A percentile compares a stretch with the other conserved stretches of the same genome.
phyloP scores from a whole-genome alignment of 371 early-diverging fungal genomes.

The Funneliformis caledonium region DNA sequence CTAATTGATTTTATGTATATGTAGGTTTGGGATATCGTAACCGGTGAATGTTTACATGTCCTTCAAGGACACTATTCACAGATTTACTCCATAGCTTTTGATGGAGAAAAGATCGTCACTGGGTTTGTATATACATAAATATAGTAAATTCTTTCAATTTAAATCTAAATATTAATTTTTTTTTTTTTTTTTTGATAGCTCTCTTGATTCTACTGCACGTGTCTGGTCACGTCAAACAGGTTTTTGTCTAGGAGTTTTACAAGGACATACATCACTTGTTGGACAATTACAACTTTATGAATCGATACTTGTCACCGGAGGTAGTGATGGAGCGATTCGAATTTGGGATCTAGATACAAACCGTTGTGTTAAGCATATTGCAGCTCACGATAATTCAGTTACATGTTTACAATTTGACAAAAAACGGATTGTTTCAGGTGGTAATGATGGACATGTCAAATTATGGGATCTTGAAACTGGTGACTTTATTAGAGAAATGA shows the following conservation, averaged over 20 bases:
- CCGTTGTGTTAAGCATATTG: slow-evolving; percentile 70
- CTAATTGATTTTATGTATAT: not conserved
- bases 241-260: slow-evolving; percentile 59
- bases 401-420: slow-evolving; percentile 87
- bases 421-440: slow-evolving; percentile 80
- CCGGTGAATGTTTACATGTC: slow-evolving; percentile 70
- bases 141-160: too few relatives aligned
- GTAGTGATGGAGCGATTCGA: slow-evolving; percentile 85
- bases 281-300: slow-evolving; percentile 83
- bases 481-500: slow-evolving; percentile 70
- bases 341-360: slow-evolving; percentile 84
- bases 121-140: slow-evolving; percentile 47
- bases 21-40: slow-evolving; percentile 78
- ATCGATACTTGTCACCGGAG: slow-evolving; percentile 77
- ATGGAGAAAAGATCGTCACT: slow-evolving; percentile 69
- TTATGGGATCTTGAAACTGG: slow-evolving; percentile 85
- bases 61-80: slow-evolving; percentile 73
- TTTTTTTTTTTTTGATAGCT: slow-evolving; percentile 40
- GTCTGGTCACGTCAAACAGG: slow-evolving; percentile 76
- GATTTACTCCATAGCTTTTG: slow-evolving; percentile 72
- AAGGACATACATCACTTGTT: slow-evolving; percentile 86
- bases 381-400: slow-evolving; percentile 82
- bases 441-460: slow-evolving; percentile 86
- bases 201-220: slow-evolving; percentile 74
- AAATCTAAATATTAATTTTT: too few relatives aligned